These are phyloP conservation scores for Syzygium aromaticum DNA, from an alignment of 345 rosid genomes.

Conservation along the genomic window DNA sequence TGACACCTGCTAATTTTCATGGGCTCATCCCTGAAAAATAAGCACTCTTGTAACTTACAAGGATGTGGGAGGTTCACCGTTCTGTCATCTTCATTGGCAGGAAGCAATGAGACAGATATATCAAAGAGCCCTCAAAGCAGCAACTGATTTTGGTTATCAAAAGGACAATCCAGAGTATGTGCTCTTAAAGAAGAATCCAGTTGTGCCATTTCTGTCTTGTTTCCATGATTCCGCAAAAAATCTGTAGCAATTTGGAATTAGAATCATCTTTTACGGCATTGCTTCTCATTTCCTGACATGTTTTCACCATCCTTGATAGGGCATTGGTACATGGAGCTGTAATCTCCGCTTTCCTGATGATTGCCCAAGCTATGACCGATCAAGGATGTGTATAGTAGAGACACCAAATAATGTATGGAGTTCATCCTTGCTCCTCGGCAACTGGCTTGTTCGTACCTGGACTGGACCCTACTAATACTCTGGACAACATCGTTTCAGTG, in stretches of 20 bases:
- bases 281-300: background rate
- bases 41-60: background rate
- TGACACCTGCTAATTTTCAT: background rate
- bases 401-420: background rate
- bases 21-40: background rate
- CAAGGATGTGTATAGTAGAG: conserved; percentile 83
- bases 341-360: conserved; percentile 80
- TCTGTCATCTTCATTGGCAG: conserved; percentile 25
- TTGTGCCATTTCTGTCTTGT: background rate
- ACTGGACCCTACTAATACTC: background rate
- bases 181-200: background rate
- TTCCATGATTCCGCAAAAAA: background rate
- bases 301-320: conserved; percentile 30
- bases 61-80: background rate
- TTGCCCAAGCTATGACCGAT: conserved; percentile 97
- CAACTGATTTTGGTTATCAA: conserved; percentile 86
- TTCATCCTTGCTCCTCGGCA: background rate
- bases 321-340: conserved; percentile 83
- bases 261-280: background rate
- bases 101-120: conserved; percentile 95
- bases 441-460: background rate
- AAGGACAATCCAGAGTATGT: conserved; percentile 89
- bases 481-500: background rate
- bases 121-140: conserved; percentile 84
- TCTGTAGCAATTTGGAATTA: background rate